Evolutionary conservation across 2,329 filamentous ascomycete species (phyloP).

Genomic region (Botrytis elliptica): DNA sequence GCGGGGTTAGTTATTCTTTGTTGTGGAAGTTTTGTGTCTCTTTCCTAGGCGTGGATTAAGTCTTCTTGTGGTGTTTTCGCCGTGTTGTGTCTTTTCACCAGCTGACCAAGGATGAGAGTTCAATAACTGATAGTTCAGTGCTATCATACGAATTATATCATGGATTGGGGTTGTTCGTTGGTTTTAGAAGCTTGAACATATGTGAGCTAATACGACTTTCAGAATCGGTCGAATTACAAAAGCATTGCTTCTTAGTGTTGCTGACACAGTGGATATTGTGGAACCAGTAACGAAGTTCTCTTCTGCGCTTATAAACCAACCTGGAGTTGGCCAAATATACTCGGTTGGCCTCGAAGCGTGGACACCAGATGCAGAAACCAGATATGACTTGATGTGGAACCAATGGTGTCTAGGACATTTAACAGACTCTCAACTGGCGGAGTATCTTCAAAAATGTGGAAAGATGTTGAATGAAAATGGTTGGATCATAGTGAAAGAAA

Average conservation of each 20-base stretch:
- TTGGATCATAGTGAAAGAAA: conserved; percentile 73
- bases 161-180: not conserved
- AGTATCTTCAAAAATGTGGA: conserved; percentile 63
- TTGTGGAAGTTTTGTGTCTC: not conserved
- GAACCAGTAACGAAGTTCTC: conserved; percentile 86
- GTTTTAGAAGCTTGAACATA: not conserved
- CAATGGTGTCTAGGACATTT: conserved; percentile 90
- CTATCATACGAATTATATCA: not conserved
- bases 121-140: not conserved
- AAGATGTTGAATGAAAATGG: conserved; percentile 51
- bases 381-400: conserved; percentile 82
- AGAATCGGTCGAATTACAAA: conserved; percentile 82
- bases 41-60: not conserved
- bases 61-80: not conserved
- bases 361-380: conserved; percentile 46
- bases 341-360: conserved; percentile 75
- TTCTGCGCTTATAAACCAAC: conserved; percentile 52
- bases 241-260: conserved; percentile 69
- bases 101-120: not conserved
- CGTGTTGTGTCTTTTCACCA: not conserved
- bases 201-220: conserved; percentile 12
- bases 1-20: conserved; percentile 39
- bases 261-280: conserved; percentile 74
- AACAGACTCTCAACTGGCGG: conserved; percentile 68
- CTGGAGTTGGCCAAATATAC: conserved; percentile 63